Conservation (phyloP, 2,329 filamentous ascomycete genomes). For the Beauveria scarabaeidicola region DNA sequence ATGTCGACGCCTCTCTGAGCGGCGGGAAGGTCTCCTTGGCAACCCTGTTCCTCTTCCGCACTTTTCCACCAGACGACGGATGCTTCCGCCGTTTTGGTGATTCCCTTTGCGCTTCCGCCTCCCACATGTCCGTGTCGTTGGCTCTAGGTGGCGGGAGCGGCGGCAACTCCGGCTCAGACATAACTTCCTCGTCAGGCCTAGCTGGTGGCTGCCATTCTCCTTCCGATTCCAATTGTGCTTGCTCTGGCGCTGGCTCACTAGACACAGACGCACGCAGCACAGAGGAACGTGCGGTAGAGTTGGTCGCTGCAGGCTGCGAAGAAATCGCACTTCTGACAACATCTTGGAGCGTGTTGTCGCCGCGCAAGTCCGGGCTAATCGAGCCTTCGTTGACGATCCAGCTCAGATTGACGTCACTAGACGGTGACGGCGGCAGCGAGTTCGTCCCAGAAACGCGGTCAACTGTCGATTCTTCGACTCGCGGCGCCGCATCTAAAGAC, state of each 20-base stretch:
- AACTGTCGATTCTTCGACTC: neutral
- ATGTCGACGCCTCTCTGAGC: too few species aligned
- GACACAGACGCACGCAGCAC: neutral
- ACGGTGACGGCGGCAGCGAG: slow-evolving; percentile 24
- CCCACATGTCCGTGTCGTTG: slow-evolving; percentile 49
- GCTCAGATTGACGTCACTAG: slow-evolving; percentile 31
- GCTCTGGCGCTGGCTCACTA: neutral
- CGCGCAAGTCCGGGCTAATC: slow-evolving; percentile 27
- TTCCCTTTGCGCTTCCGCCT: slow-evolving; percentile 44
- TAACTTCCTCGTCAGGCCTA: too few species aligned
- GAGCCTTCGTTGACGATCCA: slow-evolving; percentile 33
- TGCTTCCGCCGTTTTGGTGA: slow-evolving; percentile 27
- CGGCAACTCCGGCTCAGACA: neutral
- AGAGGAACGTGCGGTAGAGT: neutral
- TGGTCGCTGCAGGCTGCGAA: neutral
- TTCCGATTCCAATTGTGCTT: neutral
- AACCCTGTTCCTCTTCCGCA: too few species aligned
- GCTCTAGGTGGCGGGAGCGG: slow-evolving; percentile 15
- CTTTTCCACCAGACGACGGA: slow-evolving; percentile 20
- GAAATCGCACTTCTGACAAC: slow-evolving; percentile 14
- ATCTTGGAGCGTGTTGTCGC: slow-evolving; percentile 26
- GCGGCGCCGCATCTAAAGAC: neutral
- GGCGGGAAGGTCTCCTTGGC: too few species aligned
- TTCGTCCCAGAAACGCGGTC: slow-evolving; percentile 22
- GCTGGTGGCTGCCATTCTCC: neutral